These are phyloP conservation scores for Candida lessepsii DNA, from an alignment of 805 yeast species.

Conservation along the genomic window DNA sequence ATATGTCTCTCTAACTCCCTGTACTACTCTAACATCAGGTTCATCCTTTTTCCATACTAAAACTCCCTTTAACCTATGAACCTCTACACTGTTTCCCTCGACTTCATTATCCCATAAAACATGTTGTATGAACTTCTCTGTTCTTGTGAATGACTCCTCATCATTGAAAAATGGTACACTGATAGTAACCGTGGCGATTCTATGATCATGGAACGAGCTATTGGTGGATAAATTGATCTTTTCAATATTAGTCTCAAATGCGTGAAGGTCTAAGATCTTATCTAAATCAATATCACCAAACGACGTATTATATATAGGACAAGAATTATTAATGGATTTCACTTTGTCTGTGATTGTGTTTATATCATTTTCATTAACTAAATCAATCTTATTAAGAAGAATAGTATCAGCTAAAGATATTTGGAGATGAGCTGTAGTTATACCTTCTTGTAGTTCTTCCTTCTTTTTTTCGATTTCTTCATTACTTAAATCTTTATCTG, in stretches of 20 bases:
- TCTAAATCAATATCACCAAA: slow-evolving; percentile 74
- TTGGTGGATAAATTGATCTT: slow-evolving; percentile 16
- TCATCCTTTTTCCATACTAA: slow-evolving; percentile 40
- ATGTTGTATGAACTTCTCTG: slow-evolving; percentile 66
- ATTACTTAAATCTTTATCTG: slow-evolving; percentile 20
- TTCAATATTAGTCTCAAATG: slow-evolving; percentile 52
- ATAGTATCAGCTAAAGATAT: slow-evolving; percentile 86
- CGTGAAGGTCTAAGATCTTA: slow-evolving; percentile 71
- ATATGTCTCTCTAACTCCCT: slow-evolving; percentile 91
- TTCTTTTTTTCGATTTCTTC: slow-evolving; percentile 34
- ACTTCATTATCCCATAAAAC: slow-evolving; percentile 69
- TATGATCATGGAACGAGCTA: slow-evolving; percentile 35
- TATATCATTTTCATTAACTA: slow-evolving; percentile 22
- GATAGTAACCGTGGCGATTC: slow-evolving; percentile 35
- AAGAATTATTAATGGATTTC: slow-evolving; percentile 59
- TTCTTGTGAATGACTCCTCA: slow-evolving; percentile 35
- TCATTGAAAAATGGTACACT: slow-evolving; percentile 45
- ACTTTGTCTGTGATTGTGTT: slow-evolving; percentile 40
- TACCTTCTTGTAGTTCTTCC: slow-evolving; percentile 34
- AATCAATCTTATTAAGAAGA: slow-evolving; percentile 75
- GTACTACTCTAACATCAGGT: slow-evolving; percentile 59
- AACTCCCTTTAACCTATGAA: slow-evolving; percentile 83
- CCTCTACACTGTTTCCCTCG: slow-evolving; percentile 50
- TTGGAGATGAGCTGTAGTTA: slow-evolving; percentile 86
- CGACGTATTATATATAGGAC: slow-evolving; percentile 64